A percentile compares a stretch with the other conserved stretches of the same genome.
Conservation (phyloP, 179 eudicot genomes). For the Silene coronaria region DNA sequence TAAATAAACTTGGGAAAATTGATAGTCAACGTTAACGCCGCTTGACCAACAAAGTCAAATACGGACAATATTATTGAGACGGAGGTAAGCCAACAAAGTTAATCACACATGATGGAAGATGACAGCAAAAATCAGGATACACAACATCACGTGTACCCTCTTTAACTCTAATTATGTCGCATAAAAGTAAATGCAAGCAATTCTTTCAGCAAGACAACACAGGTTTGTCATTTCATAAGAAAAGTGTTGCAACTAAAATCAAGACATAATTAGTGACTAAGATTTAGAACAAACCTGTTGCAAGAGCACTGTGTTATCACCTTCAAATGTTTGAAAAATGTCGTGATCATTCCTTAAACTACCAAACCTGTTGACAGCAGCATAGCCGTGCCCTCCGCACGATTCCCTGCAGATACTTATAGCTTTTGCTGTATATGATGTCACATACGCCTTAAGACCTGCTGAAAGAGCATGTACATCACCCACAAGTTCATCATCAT, state of each 20-base stretch:
- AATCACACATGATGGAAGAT: neutral
- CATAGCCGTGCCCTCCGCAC: conserved; percentile 99
- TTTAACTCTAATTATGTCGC: neutral
- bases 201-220: neutral
- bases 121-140: neutral
- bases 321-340: conserved; percentile 98
- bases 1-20: too few relatives aligned
- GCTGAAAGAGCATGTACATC: conserved; percentile 96
- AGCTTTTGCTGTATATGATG: conserved; percentile 79
- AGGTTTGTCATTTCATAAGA: neutral
- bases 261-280: neutral
- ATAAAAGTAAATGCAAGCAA: neutral
- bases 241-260: neutral
- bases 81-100: neutral
- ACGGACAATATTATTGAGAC: neutral
- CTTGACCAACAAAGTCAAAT: neutral
- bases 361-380: conserved; percentile 95
- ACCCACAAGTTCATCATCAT: conserved; percentile 67
- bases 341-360: conserved; percentile 95
- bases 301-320: conserved; percentile 90
- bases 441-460: conserved; percentile 88
- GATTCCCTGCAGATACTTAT: conserved; percentile 90
- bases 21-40: neutral
- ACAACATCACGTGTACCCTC: neutral
- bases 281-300: conserved; percentile 59